These are phyloP conservation scores for Emericellopsis atlantica DNA, from an alignment of 2,329 filamentous ascomycete genomes.

Conservation along the genomic window DNA sequence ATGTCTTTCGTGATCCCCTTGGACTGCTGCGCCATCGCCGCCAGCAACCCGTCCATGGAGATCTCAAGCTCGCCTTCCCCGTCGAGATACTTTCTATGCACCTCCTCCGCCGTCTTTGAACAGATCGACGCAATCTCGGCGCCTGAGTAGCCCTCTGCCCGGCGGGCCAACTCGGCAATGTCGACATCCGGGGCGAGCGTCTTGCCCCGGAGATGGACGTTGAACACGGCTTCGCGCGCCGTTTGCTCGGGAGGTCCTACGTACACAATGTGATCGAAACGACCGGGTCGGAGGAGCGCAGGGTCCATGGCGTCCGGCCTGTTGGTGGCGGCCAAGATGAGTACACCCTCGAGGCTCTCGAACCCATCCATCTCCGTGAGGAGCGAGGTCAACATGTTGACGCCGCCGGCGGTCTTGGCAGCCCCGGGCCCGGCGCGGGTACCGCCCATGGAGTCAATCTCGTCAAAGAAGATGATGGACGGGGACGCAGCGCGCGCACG, in stretches of 20 bases:
- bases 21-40: constrained; percentile 31
- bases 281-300: constrained; percentile 72
- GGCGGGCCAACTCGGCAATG: constrained; percentile 45
- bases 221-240: constrained; percentile 66
- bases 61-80: constrained; percentile 19
- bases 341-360: constrained; percentile 68
- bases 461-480: constrained; percentile 93
- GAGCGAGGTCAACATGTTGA: constrained; percentile 81
- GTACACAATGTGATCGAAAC: constrained; percentile 77
- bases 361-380: constrained; percentile 96
- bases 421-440: constrained; percentile 25
- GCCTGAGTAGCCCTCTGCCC: constrained; percentile 69
- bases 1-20: constrained; percentile 48
- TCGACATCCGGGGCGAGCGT: constrained; percentile 52
- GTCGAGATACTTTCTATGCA: constrained; percentile 22
- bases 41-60: constrained; percentile 27
- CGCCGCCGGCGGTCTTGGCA: constrained; percentile 27
- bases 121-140: constrained; percentile 60
- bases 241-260: constrained; percentile 66
- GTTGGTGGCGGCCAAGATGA: constrained; percentile 86
- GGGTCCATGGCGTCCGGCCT: constrained; percentile 76
- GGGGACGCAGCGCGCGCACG: constrained; percentile 77
- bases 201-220: constrained; percentile 50
- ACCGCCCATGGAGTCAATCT: constrained; percentile 76
- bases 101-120: constrained; percentile 28